Base-by-base conservation (phyloP, 495 filamentous ascomycete species). In the Penicillium odoratum region DNA sequence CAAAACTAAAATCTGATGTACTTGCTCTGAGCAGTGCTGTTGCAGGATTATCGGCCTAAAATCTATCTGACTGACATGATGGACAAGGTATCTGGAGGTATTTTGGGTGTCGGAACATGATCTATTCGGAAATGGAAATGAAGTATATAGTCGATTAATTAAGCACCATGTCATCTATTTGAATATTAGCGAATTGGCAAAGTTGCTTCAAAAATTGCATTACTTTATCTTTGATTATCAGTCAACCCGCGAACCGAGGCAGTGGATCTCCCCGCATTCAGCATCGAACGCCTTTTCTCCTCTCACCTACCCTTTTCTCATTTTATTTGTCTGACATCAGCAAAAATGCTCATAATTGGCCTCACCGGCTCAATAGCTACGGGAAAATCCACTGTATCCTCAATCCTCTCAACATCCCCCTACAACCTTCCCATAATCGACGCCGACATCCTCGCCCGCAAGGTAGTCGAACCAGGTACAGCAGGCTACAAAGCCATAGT, bases 291-390 rank as follows among this genome's bases (percentile, higher is more conserved):
- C n/a, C 25, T 26, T 21, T 13, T 34, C 52, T 43, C 21, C 55
- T 55, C 30, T 47, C 21, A 36, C n/a, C 31, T 30, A 47, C 50
- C 43, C 15, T 15, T n/a, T 36, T 38, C 42, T 44, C 38, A 40
- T 4, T 15, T n/a, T 15, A 40, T 54, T 46, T 11, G 18, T 26
- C 11, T 30, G 6, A 18, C 48, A 15, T 1, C 45, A 13, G 15
- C 42, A 47, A 67, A 59, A 53, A 98, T 98, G 95, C 84, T 98
- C 53, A 83, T 98, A 64, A 90, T 98, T 68, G 94, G 94, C 62
- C 87, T 98, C 29, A 98, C 94, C 36, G 94, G 94, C 75, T 96
- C 92, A 57, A 96, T 98, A 70, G 93, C 94, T 36, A 98, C 95
- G 4, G 94, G 95, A 69, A 98, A 98, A 85, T 95, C 92, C 34